Conservation (phyloP, 441 rosid species). For the Kokia cookei region DNA sequence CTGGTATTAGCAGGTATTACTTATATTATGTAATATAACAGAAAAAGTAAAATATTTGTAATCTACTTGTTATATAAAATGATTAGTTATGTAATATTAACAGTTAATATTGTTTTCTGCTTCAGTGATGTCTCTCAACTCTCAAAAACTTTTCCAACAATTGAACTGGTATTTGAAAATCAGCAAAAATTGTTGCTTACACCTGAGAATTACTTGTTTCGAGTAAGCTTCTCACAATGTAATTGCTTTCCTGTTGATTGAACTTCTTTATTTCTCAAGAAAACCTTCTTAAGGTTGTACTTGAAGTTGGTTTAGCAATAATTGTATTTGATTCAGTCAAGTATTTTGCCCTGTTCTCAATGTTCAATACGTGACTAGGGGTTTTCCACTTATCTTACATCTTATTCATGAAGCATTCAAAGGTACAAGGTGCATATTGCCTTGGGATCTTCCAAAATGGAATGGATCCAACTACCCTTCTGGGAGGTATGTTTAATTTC, state of each 20-base stretch:
- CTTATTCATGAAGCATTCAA: slow-evolving; percentile 62
- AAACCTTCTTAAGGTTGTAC: background rate
- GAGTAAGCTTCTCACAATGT: slow-evolving; percentile 34
- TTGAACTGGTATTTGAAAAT: slow-evolving; percentile 66
- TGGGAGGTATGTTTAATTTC: slow-evolving; percentile 58
- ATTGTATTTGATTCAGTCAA: background rate
- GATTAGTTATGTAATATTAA: slow-evolving; percentile 9
- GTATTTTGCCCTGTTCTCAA: slow-evolving; percentile 1
- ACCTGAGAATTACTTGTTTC: slow-evolving; percentile 88
- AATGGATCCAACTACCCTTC: slow-evolving; percentile 81
- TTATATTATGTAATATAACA: slow-evolving; percentile 1
- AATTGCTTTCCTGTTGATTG: background rate
- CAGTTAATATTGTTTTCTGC: slow-evolving; percentile 4
- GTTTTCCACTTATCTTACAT: slow-evolving; percentile 8
- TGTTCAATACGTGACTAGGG: slow-evolving; percentile 6
- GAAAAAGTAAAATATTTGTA: background rate
- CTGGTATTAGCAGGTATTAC: slow-evolving; percentile 59
- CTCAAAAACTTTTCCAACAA: slow-evolving; percentile 57
- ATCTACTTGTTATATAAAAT: background rate
- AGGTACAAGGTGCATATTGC: slow-evolving; percentile 77
- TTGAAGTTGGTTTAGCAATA: background rate
- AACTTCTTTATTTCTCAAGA: background rate
- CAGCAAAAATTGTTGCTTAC: slow-evolving; percentile 63
- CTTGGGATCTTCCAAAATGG: slow-evolving; percentile 89
- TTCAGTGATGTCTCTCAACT: slow-evolving; percentile 55